Evolutionary conservation across 1,284 basidiomycete species (phyloP).

Genomic region (Apiotrichum siamense): DNA sequence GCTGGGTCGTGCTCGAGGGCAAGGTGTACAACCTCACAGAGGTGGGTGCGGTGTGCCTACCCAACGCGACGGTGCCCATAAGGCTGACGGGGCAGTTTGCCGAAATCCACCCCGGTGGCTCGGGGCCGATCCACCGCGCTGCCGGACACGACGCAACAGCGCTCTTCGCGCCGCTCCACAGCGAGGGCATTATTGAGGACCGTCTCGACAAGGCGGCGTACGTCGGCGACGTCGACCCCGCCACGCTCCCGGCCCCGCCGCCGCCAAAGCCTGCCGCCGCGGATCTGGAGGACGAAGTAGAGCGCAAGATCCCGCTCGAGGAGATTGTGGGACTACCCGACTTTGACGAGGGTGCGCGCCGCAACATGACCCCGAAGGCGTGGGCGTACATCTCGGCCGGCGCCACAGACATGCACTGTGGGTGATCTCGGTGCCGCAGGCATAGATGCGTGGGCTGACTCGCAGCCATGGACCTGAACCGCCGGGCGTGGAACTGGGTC

Average conservation of each 20-base stretch:
- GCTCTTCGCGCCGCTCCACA: conserved; percentile 43
- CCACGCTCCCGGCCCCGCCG: conserved; percentile 23
- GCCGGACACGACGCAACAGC: conserved; percentile 44
- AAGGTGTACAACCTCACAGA: conserved; percentile 46
- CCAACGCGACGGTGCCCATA: no score
- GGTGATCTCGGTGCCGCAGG: conserved; percentile 8
- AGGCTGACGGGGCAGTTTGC: conserved; percentile 31
- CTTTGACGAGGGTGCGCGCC: conserved; percentile 42
- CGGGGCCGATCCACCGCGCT: conserved; percentile 29
- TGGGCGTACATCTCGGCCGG: conserved; percentile 47
- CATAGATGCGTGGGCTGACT: conserved; percentile 1
- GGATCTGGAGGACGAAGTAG: conserved; percentile 10
- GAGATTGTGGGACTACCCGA: conserved; percentile 46
- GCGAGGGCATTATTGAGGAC: conserved; percentile 44
- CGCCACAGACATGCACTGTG: conserved; percentile 45
- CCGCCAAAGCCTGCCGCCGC: neutral
- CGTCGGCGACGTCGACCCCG: conserved; percentile 25
- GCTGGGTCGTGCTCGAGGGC: conserved; percentile 45
- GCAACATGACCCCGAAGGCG: conserved; percentile 40
- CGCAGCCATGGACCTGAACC: conserved; percentile 39
- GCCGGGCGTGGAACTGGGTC: conserved; percentile 39
- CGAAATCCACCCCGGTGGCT: conserved; percentile 42
- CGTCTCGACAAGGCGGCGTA: conserved; percentile 29
- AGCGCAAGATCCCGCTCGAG: conserved; percentile 31
- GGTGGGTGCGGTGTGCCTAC: conserved; percentile 20